Percentiles rank a stretch among this genome's conserved stretches.
Conservation (phyloP, 2,329 filamentous ascomycete genomes). For the Emergomyces pasteurianus region DNA sequence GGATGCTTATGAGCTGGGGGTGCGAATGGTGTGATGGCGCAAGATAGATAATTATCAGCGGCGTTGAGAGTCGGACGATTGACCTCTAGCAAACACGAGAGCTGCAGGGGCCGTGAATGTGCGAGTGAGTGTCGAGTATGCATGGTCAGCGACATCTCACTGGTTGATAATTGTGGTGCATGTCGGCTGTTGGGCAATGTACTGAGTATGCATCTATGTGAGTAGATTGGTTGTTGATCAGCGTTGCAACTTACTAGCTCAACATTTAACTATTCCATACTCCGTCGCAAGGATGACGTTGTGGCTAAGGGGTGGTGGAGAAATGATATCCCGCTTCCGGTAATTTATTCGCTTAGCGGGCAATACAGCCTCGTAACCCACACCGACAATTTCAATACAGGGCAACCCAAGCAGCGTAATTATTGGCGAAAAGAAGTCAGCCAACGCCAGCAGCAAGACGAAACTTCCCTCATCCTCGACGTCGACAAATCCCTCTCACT, state of each 20-base stretch:
- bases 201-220: too few relatives aligned
- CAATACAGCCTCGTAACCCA: conserved; percentile 4
- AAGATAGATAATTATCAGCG: not conserved
- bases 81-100: not conserved
- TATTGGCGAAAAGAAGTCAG: not conserved
- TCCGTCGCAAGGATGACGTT: not conserved
- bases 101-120: not conserved
- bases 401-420: not conserved
- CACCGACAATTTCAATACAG: not conserved
- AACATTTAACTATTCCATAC: too few relatives aligned
- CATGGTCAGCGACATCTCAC: not conserved
- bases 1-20: not conserved
- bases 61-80: not conserved
- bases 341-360: conserved; percentile 23
- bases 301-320: not conserved
- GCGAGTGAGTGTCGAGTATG: not conserved
- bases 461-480: not conserved
- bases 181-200: not conserved
- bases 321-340: not conserved
- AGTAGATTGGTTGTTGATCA: too few relatives aligned
- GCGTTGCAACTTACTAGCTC: too few relatives aligned
- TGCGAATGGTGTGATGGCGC: not conserved
- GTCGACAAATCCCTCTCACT: not conserved
- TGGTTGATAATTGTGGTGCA: not conserved
- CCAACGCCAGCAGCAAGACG: not conserved